Conservation (phyloP, 768 basidiomycete genomes). For the Amanita thiersii region DNA sequence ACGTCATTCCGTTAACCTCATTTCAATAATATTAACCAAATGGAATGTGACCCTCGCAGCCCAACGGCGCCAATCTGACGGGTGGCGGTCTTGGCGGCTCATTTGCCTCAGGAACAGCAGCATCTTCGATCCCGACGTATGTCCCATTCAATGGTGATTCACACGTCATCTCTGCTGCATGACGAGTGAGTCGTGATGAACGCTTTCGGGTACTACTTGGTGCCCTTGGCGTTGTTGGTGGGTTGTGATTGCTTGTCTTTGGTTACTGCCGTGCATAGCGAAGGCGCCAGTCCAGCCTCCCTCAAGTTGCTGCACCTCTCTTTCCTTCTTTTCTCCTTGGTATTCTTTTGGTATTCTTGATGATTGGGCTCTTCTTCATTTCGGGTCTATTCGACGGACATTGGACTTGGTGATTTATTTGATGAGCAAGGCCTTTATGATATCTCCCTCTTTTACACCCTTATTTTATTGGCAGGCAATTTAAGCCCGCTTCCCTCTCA, state of each 20-base stretch:
- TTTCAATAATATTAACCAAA: constrained; percentile 1
- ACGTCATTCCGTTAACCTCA: constrained; percentile 17
- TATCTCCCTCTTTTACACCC: no score
- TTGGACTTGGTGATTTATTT: no score
- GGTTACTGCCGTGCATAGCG: no score
- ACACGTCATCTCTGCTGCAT: constrained; percentile 20
- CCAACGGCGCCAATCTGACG: constrained; percentile 64
- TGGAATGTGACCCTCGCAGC: constrained; percentile 26
- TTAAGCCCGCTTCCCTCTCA: no score
- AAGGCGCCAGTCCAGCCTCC: no score
- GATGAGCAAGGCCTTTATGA: no score
- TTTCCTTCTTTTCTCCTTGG: background rate
- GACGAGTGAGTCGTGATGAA: constrained; percentile 26
- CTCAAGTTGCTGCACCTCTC: no score
- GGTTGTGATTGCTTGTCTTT: no score
- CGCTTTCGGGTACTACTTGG: constrained; percentile 28
- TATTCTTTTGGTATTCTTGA: no score
- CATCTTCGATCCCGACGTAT: constrained; percentile 26
- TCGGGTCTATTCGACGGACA: no score
- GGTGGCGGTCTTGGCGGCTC: constrained; percentile 44
- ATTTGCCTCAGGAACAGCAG: constrained; percentile 15
- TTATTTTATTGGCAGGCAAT: no score
- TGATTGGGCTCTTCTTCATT: background rate
- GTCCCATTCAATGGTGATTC: constrained; percentile 41
- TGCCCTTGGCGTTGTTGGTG: constrained; percentile 17